These are phyloP conservation scores for Sisymbrium altissimum DNA, from an alignment of 345 rosid species.

Conservation along the genomic window DNA sequence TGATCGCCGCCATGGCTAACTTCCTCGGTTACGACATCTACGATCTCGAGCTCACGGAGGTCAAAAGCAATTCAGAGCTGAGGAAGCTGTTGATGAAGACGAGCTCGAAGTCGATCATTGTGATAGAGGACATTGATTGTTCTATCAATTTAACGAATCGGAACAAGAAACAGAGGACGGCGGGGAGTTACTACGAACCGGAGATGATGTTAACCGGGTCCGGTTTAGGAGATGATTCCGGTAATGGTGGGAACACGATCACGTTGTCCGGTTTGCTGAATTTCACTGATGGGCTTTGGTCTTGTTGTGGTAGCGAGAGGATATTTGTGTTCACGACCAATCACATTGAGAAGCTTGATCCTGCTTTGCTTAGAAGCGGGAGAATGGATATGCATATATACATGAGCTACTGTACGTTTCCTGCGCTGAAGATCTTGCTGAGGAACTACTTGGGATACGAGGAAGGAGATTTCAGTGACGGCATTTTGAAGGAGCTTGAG, in stretches of 20 bases:
- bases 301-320: conserved; percentile 29
- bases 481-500: conserved; percentile 34
- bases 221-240: conserved; percentile 10
- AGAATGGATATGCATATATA: conserved; percentile 27
- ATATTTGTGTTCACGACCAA: conserved; percentile 28
- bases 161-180: conserved; percentile 28
- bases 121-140: conserved; percentile 88
- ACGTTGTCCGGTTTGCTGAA: conserved; percentile 24
- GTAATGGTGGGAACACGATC: background rate
- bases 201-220: background rate
- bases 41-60: conserved; percentile 87
- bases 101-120: conserved; percentile 77
- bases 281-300: conserved; percentile 31
- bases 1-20: conserved; percentile 98
- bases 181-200: background rate
- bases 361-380: conserved; percentile 27
- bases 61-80: conserved; percentile 75
- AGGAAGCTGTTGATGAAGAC: conserved; percentile 81
- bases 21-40: conserved; percentile 80
- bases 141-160: conserved; percentile 61
- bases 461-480: conserved; percentile 29
- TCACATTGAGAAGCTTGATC: conserved; percentile 30
- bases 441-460: conserved; percentile 25
- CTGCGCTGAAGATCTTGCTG: conserved; percentile 20
- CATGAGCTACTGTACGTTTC: conserved; percentile 23